Evolutionary conservation across 768 basidiomycete species (phyloP), one percentile per base, ranked within the genome.

Genomic region (Ramaria sp.): DNA sequence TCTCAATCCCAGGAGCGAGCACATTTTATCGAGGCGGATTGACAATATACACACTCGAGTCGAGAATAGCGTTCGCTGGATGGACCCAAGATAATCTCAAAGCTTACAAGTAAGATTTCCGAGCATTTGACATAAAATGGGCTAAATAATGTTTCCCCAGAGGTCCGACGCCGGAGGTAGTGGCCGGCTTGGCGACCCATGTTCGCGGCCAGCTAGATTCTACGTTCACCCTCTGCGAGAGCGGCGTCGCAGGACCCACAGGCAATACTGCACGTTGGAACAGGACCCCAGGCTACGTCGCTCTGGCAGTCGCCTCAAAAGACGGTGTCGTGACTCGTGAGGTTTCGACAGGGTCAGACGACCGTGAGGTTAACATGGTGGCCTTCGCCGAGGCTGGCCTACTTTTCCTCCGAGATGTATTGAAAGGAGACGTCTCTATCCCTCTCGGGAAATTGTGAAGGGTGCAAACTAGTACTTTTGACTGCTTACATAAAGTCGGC

Each of bases 1-100:
- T 64, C 7, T 62, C 63, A 1, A 54, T 64, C 1, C 45, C 63
- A 19, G 63, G 63, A 15, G 63, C 63, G 9, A 64, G 63, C 37
- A 53, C 53, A 33, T 64, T 48, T 34, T 64, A 62, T 31, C 39
- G 53, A 7, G 59, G 63, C 37, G 63, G 63, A 10, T 49, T 58
- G 37, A 64, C 63, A 11, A 12, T 64, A 19, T 64, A 64, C 46
- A 59, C 63, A n/a, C 45, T 24, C 7, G 57, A 57, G n/a, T 58
- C 63, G 4, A 43, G 63, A 42, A 59, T 31, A 20, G 38, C 47
- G 34, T 64, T 55, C 59, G 63, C 52, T 2, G 63, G 63, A 12
- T 64, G 63, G 63, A 61, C 61, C 9, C 58, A 64, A 24, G 57
- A 60, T 24, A 60, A 58, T 33, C 17, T 58, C 20, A 58, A 55